Percentiles rank a stretch among this genome's conserved stretches.
These are phyloP conservation scores for Lodderomyces oxycetoniae DNA, from an alignment of 1,139 yeast species.

Conservation along the genomic window DNA sequence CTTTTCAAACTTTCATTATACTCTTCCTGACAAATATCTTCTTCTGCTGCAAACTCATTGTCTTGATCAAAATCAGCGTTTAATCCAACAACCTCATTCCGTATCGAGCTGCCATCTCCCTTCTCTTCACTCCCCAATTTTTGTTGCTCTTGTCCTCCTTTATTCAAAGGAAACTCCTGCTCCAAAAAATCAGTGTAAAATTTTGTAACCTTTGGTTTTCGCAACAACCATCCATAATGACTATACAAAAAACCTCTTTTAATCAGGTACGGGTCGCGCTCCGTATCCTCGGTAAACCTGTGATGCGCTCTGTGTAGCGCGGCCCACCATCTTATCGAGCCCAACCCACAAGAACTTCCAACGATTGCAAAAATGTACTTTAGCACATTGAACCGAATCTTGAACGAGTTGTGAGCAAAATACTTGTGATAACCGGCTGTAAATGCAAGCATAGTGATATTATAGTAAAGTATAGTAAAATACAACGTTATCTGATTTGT, in stretches of 20 bases:
- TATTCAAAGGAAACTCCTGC: constrained; percentile 35
- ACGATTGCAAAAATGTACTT: constrained; percentile 46
- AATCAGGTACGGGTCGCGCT: constrained; percentile 61
- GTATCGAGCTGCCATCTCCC: constrained; percentile 5
- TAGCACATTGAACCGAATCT: constrained; percentile 28
- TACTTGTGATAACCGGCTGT: constrained; percentile 44
- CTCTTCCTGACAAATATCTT: constrained; percentile 16
- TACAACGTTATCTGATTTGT: constrained; percentile 24
- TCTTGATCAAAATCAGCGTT: constrained; percentile 5
- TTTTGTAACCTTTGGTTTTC: constrained; percentile 41
- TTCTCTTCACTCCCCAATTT: constrained; percentile 9
- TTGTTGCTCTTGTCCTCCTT: constrained; percentile 12
- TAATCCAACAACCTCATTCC: constrained; percentile 3
- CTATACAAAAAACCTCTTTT: constrained; percentile 56
- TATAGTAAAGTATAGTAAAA: constrained; percentile 32
- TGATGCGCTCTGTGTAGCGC: constrained; percentile 68
- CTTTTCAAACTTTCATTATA: constrained; percentile 14
- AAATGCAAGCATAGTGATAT: constrained; percentile 38
- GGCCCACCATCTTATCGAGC: constrained; percentile 61
- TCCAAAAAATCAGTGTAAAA: constrained; percentile 37
- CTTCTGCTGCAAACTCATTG: constrained; percentile 15
- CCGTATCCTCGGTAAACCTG: constrained; percentile 59
- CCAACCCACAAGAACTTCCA: constrained; percentile 60
- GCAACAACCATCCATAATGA: constrained; percentile 62
- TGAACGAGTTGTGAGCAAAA: constrained; percentile 55